Percentiles rank a stretch among this genome's conserved stretches.
Conservation (phyloP, 2,329 filamentous ascomycete genomes). For the Nemania sp. region DNA sequence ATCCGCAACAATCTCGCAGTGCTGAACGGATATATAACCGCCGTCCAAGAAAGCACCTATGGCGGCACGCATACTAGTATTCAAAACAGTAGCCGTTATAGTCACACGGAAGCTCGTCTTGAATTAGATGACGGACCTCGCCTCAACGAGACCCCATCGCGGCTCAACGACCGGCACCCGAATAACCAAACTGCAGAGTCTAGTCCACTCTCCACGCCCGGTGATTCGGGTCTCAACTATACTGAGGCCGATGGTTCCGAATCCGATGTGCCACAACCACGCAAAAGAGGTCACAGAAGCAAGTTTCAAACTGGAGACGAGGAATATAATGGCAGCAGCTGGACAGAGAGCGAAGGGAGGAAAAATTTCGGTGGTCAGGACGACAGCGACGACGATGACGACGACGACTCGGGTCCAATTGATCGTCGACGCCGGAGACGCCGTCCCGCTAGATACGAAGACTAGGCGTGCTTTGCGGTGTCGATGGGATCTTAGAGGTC, state of each 20-base stretch:
- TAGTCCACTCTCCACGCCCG: constrained; percentile 38
- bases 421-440: constrained; percentile 33
- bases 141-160: constrained; percentile 29
- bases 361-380: constrained; percentile 29
- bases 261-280: constrained; percentile 27
- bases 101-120: constrained; percentile 37
- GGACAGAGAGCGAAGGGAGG: constrained; percentile 35
- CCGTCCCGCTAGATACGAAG: constrained; percentile 39
- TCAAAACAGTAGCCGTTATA: constrained; percentile 30
- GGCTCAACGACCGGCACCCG: constrained; percentile 28
- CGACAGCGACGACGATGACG: constrained; percentile 36
- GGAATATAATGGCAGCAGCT: constrained; percentile 38
- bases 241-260: constrained; percentile 30
- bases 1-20: constrained; percentile 10
- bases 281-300: constrained; percentile 25
- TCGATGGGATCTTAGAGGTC: background rate
- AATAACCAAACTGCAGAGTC: constrained; percentile 31
- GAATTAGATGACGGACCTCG: constrained; percentile 33
- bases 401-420: constrained; percentile 32
- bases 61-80: constrained; percentile 19
- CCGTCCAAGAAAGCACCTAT: constrained; percentile 19
- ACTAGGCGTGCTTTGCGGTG: constrained; percentile 24
- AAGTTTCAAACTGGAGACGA: constrained; percentile 33
- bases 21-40: constrained; percentile 1
- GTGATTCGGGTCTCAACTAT: constrained; percentile 26